These are phyloP conservation scores for Phytopythium ostracodes DNA, from an alignment of 352 stramenopile genomes.

Conservation along the genomic window DNA sequence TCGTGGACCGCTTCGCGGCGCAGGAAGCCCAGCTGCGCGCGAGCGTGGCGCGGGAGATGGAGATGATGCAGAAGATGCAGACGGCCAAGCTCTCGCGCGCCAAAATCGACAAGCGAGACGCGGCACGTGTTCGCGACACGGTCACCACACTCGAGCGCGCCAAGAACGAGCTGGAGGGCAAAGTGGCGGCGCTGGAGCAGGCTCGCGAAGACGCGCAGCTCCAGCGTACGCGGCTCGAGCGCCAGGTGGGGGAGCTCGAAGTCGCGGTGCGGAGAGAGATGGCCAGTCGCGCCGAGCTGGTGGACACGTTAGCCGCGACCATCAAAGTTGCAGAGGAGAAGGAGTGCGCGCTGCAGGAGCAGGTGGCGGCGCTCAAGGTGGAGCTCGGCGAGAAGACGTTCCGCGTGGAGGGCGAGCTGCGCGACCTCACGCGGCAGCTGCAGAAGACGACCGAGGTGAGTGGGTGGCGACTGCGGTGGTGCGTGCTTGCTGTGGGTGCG, in stretches of 20 bases:
- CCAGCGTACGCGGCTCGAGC: slow-evolving; percentile 31
- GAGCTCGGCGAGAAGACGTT: slow-evolving; percentile 67
- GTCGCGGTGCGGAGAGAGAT: slow-evolving; percentile 50
- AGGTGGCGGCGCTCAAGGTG: slow-evolving; percentile 39
- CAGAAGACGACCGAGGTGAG: slow-evolving; percentile 49
- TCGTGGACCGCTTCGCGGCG: slow-evolving; percentile 62
- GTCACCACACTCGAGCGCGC: slow-evolving; percentile 24
- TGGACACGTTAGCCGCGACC: slow-evolving; percentile 65
- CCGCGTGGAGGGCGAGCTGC: slow-evolving; percentile 52
- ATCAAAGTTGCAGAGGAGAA: slow-evolving; percentile 54
- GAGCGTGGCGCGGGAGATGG: slow-evolving; percentile 52
- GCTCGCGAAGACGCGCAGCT: slow-evolving; percentile 23
- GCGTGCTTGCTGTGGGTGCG: too few species aligned
- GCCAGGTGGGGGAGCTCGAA: slow-evolving; percentile 55
- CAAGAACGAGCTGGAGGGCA: slow-evolving; percentile 41
- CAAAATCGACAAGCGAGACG: slow-evolving; percentile 65
- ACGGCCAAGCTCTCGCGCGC: slow-evolving; percentile 43
- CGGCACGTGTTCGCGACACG: slow-evolving; percentile 47
- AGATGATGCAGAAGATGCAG: slow-evolving; percentile 71
- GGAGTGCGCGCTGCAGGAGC: slow-evolving; percentile 36
- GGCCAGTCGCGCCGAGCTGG: slow-evolving; percentile 58
- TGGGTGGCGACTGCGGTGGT: too few species aligned
- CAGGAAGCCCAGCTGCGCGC: slow-evolving; percentile 58
- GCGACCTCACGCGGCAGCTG: slow-evolving; percentile 45
- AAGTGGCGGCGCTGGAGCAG: slow-evolving; percentile 46